A percentile compares a stretch with the other conserved stretches of the same genome.
Evolutionary conservation across 2,329 filamentous ascomycete species (phyloP).

Genomic region (Beauveria bassiana): DNA sequence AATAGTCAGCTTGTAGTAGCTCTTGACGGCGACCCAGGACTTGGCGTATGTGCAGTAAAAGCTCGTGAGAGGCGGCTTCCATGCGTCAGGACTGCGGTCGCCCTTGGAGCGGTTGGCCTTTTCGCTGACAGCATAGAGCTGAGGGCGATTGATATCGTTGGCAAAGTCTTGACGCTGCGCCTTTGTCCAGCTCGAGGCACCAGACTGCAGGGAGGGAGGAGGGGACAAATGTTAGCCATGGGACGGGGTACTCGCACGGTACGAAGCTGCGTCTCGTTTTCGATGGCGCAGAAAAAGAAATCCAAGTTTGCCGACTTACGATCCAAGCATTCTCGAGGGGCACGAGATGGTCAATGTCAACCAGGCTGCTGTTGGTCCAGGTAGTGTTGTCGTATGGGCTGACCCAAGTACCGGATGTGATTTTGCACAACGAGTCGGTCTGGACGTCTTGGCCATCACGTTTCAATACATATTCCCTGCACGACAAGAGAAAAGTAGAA

Average conservation of each 20-base stretch:
- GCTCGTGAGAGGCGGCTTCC: constrained; percentile 61
- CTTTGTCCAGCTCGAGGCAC: constrained; percentile 65
- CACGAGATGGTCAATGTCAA: constrained; percentile 81
- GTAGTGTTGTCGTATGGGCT: constrained; percentile 67
- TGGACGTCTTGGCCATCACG: constrained; percentile 63
- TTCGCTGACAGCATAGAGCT: constrained; percentile 73
- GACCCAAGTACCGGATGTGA: constrained; percentile 60
- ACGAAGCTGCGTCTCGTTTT: not conserved
- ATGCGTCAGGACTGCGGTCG: constrained; percentile 65
- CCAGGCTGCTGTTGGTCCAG: constrained; percentile 59
- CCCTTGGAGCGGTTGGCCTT: constrained; percentile 67
- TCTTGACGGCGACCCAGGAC: constrained; percentile 74
- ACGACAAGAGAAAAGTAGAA: not conserved
- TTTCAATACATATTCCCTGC: constrained; percentile 59
- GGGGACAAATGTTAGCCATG: not conserved
- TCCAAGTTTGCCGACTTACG: constrained; percentile 29
- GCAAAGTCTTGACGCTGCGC: constrained; percentile 60
- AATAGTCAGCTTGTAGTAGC: constrained; percentile 58
- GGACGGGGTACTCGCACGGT: not conserved
- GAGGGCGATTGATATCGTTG: constrained; percentile 68
- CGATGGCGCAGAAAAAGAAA: not conserved
- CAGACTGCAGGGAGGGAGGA: constrained; percentile 40
- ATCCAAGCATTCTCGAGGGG: constrained; percentile 77
- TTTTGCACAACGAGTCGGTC: constrained; percentile 49
- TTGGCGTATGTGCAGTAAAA: constrained; percentile 75